phyloP scores from a whole-genome alignment of 208 protist species.

The Trypanosoma caninum region DNA sequence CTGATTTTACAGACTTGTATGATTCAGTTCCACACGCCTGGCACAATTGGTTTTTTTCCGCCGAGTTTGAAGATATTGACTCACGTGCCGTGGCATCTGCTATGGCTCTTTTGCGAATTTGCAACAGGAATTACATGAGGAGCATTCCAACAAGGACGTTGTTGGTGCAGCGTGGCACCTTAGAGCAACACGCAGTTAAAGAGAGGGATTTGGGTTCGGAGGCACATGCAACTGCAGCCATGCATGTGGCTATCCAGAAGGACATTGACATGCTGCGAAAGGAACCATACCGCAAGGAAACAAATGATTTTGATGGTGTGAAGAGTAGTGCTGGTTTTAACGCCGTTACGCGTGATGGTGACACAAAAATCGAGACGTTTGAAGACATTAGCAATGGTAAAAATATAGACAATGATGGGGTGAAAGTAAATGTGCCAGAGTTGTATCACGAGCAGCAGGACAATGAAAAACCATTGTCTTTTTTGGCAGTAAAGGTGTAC shows the following conservation, averaged over 20 bases:
- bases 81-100: slow-evolving; percentile 14
- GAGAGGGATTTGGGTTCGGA: slow-evolving; percentile 10
- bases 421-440: background rate
- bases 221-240: background rate
- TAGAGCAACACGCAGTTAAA: slow-evolving; percentile 24
- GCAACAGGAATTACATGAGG: slow-evolving; percentile 34
- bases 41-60: slow-evolving; percentile 25
- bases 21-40: slow-evolving; percentile 27
- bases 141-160: slow-evolving; percentile 31
- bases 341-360: background rate
- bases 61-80: slow-evolving; percentile 32
- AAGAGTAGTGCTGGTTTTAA: background rate
- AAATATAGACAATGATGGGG: background rate
- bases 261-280: slow-evolving; percentile 20
- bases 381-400: too few relatives aligned
- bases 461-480: slow-evolving; percentile 3
- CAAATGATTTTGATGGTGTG: background rate
- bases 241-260: slow-evolving; percentile 22
- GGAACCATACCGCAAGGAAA: background rate
- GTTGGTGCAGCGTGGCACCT: slow-evolving; percentile 16
- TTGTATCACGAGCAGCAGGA: background rate
- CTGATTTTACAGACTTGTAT: too few relatives aligned
- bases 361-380: too few relatives aligned
- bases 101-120: slow-evolving; percentile 29
- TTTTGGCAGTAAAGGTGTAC: slow-evolving; percentile 30